Percentiles rank a stretch among this genome's conserved stretches.
phyloP scores from a whole-genome alignment of 2,329 filamentous ascomycete genomes.

The Epichloe hybrida region DNA sequence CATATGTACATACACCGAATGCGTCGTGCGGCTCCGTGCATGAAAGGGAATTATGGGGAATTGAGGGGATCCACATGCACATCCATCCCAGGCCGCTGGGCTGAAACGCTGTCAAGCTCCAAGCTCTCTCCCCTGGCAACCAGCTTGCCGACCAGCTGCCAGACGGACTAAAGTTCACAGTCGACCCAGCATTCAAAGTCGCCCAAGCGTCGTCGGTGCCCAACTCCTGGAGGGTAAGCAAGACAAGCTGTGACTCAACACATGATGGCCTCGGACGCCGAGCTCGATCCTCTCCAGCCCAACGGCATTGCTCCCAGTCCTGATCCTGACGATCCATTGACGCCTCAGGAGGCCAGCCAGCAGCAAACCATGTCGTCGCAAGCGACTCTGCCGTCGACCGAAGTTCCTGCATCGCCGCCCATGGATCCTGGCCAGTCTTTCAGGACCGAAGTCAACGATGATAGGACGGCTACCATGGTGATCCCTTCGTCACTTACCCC shows the following conservation, averaged over 20 bases:
- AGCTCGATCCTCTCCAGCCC: slow-evolving; percentile 19
- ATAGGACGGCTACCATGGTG: slow-evolving; percentile 27
- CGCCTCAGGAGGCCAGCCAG: slow-evolving; percentile 17
- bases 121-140: too few relatives aligned
- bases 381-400: slow-evolving; percentile 43
- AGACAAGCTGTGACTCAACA: too few relatives aligned
- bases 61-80: too few relatives aligned
- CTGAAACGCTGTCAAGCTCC: too few relatives aligned
- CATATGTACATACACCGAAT: too few relatives aligned
- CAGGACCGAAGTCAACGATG: slow-evolving; percentile 36
- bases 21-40: too few relatives aligned
- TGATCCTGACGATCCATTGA: slow-evolving; percentile 15
- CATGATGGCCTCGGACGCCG: slow-evolving; percentile 23
- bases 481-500: slow-evolving; percentile 47
- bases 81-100: too few relatives aligned
- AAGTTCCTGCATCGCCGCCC: slow-evolving; percentile 36
- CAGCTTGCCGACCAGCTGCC: too few relatives aligned
- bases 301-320: slow-evolving; percentile 23
- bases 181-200: not conserved
- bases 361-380: slow-evolving; percentile 28
- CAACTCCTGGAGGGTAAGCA: not conserved
- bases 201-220: not conserved
- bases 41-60: too few relatives aligned
- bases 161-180: too few relatives aligned
- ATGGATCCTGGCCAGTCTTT: slow-evolving; percentile 35